Evolutionary conservation across 495 filamentous ascomycete genomes (phyloP).

Genomic region (Talaromyces thailandensis): DNA sequence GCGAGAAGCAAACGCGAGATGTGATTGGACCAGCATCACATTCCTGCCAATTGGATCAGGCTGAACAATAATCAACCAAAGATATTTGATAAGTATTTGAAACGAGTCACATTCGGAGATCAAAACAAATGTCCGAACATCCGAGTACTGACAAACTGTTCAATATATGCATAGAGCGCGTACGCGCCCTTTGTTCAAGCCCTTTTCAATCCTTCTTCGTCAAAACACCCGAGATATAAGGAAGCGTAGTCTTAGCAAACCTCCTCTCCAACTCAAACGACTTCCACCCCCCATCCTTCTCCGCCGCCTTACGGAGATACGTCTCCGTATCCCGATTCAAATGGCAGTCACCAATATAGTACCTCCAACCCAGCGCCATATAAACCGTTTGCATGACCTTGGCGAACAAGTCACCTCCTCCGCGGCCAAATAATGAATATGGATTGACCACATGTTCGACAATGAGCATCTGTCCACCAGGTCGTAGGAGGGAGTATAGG

Average conservation of each 20-base stretch:
- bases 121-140: not conserved
- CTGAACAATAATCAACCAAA: too few species aligned
- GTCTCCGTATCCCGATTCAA: constrained; percentile 46
- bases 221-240: constrained; percentile 47
- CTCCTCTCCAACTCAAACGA: constrained; percentile 41
- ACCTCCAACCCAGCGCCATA: constrained; percentile 27
- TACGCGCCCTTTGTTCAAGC: not conserved
- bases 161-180: not conserved
- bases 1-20: too few species aligned
- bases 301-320: constrained; percentile 36
- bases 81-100: too few species aligned
- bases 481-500: constrained; percentile 54
- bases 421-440: constrained; percentile 17
- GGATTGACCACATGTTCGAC: constrained; percentile 60
- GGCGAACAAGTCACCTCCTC: constrained; percentile 42
- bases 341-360: constrained; percentile 50
- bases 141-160: not conserved
- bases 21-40: too few species aligned
- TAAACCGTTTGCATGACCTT: constrained; percentile 30
- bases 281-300: constrained; percentile 43
- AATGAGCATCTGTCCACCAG: constrained; percentile 59
- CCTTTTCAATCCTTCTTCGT: constrained; percentile 28
- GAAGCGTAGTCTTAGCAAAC: constrained; percentile 38
- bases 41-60: too few species aligned
- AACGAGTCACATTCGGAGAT: not conserved